phyloP scores from a whole-genome alignment of 805 yeast genomes.

The Candida montana region DNA sequence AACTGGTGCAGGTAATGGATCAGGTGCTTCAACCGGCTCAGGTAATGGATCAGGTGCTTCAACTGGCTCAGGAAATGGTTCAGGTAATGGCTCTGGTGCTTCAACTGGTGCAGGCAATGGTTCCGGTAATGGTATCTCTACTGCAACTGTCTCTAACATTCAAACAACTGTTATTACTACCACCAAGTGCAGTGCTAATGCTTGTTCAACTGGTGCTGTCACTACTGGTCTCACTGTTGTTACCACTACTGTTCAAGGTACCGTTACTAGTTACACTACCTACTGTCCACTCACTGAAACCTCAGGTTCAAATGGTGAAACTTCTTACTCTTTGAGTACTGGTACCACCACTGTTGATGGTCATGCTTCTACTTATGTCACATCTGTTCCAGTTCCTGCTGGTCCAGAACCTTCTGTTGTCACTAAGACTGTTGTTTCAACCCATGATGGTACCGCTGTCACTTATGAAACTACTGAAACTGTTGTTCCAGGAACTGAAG shows the following conservation, averaged over 20 bases:
- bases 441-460: neutral
- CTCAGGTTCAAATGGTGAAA: neutral
- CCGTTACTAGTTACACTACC: constrained; percentile 1
- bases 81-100: too few species aligned
- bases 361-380: neutral
- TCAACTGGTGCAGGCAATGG: too few species aligned
- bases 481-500: neutral
- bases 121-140: constrained; percentile 20
- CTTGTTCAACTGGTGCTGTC: neutral
- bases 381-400: constrained; percentile 1
- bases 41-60: too few species aligned
- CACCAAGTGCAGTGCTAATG: neutral
- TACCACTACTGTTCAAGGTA: neutral
- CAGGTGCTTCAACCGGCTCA: too few species aligned
- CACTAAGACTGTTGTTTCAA: neutral
- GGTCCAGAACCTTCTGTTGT: neutral
- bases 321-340: neutral
- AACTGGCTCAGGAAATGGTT: too few species aligned
- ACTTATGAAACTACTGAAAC: neutral
- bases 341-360: constrained; percentile 8
- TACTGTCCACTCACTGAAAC: constrained; percentile 2
- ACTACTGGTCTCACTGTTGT: neutral
- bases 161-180: neutral
- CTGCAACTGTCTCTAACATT: constrained; percentile 23
- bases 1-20: too few species aligned